A percentile compares a stretch with the other conserved stretches of the same genome.
Conservation (phyloP, 148 eudicot species). For the Gaultheria prostrata region DNA sequence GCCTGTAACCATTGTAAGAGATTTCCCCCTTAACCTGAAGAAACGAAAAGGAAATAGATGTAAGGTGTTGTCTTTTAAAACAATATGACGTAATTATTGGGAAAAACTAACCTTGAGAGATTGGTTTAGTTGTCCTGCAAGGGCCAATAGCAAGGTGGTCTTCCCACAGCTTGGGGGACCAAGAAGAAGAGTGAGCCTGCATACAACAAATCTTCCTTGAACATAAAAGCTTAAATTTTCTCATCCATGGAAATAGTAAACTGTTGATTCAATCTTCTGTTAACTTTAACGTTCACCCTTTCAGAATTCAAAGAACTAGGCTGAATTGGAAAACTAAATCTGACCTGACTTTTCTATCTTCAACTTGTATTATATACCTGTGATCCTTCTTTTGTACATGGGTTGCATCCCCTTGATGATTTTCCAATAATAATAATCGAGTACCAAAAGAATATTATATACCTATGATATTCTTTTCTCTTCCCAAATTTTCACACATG, state of each 20-base stretch:
- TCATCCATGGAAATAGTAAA: neutral
- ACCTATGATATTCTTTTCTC: neutral
- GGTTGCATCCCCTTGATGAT: neutral
- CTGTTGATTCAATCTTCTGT: neutral
- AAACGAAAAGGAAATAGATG: neutral
- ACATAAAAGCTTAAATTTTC: neutral
- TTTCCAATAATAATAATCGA: no score
- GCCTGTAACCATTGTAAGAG: constrained; percentile 65
- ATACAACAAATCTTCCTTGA: neutral
- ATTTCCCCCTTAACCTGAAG: constrained; percentile 61
- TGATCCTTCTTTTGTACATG: neutral
- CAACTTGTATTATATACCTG: neutral
- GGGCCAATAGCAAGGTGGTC: constrained; percentile 68
- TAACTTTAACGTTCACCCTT: neutral
- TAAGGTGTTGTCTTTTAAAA: neutral
- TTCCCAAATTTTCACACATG: neutral
- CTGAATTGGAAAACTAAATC: constrained; percentile 4
- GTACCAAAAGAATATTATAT: no score
- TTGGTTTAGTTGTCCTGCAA: constrained; percentile 64
- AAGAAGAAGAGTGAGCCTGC: constrained; percentile 72
- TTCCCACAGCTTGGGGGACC: constrained; percentile 95
- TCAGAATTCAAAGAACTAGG: neutral
- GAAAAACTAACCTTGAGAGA: constrained; percentile 49
- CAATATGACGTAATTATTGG: neutral
- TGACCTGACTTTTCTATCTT: neutral